Conservation (phyloP, 2,329 filamentous ascomycete species). For the Dactylellina drechsleri region DNA sequence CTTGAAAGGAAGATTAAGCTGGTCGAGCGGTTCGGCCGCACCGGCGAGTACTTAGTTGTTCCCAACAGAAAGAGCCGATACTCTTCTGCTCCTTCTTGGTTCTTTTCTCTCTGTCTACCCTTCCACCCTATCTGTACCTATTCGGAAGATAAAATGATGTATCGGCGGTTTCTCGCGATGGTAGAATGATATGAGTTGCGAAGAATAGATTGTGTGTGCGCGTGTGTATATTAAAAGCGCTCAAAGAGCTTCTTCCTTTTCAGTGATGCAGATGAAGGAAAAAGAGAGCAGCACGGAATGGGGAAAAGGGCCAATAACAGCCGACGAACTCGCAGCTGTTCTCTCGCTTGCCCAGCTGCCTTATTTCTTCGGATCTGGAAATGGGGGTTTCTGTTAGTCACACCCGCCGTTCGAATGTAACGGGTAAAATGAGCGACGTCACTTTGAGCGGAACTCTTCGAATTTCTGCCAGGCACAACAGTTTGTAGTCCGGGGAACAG, state of each 20-base stretch:
- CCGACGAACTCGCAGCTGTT: slow-evolving; percentile 1
- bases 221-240: too few species aligned
- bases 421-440: background rate
- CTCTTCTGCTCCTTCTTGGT: too few species aligned
- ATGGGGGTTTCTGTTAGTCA: slow-evolving; percentile 42
- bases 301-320: slow-evolving; percentile 10
- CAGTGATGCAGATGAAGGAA: background rate
- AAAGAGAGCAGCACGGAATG: background rate
- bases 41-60: too few species aligned
- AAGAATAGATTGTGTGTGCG: background rate
- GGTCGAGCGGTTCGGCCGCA: background rate
- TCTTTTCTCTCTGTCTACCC: too few species aligned
- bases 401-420: slow-evolving; percentile 3
- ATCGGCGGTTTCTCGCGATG: background rate
- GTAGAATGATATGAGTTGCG: background rate
- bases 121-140: background rate
- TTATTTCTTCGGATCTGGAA: slow-evolving; percentile 5
- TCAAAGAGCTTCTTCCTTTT: background rate
- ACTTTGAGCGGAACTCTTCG: slow-evolving; percentile 29
- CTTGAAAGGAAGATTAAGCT: background rate
- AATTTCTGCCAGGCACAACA: slow-evolving; percentile 29
- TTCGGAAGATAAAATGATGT: background rate
- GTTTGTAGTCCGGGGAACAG: too few species aligned
- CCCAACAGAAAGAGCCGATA: too few species aligned
- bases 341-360: slow-evolving; percentile 10